Conservation (phyloP, 257 asterid species). For the Solanum phureja region DNA sequence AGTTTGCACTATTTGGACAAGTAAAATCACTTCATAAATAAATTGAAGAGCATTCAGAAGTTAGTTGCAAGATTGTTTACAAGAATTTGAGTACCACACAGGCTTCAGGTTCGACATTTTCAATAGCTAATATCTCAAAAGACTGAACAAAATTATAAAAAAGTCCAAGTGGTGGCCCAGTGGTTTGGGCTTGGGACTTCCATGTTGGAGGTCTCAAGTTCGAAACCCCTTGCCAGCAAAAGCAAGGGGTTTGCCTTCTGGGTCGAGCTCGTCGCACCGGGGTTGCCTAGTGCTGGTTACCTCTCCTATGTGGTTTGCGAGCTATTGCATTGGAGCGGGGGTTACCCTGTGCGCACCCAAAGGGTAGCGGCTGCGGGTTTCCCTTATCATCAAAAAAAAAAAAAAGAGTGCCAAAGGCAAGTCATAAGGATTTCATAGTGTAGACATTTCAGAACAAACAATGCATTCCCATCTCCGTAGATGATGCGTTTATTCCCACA, state of each 20-base stretch:
- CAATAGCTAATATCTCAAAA: not conserved
- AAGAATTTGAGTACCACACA: not conserved
- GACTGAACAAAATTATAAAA: not conserved
- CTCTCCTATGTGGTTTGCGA: no score
- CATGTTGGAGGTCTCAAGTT: no score
- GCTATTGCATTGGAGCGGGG: no score
- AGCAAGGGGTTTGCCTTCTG: no score
- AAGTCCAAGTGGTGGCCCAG: not conserved
- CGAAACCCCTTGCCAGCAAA: no score
- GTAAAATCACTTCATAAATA: not conserved
- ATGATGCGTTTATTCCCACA: not conserved
- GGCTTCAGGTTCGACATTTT: not conserved
- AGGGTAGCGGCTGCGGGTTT: no score
- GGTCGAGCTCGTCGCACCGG: no score
- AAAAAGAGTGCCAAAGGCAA: not conserved
- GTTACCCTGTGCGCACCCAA: no score
- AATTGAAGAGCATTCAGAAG: not conserved
- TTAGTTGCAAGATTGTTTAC: not conserved
- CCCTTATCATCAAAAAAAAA: no score
- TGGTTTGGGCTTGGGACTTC: no score
- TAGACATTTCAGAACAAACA: not conserved
- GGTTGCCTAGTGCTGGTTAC: no score
- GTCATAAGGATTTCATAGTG: not conserved
- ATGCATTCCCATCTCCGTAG: not conserved
- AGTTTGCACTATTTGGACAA: not conserved